Conservation (phyloP, 805 yeast genomes). For the Kuraishia cidri region DNA sequence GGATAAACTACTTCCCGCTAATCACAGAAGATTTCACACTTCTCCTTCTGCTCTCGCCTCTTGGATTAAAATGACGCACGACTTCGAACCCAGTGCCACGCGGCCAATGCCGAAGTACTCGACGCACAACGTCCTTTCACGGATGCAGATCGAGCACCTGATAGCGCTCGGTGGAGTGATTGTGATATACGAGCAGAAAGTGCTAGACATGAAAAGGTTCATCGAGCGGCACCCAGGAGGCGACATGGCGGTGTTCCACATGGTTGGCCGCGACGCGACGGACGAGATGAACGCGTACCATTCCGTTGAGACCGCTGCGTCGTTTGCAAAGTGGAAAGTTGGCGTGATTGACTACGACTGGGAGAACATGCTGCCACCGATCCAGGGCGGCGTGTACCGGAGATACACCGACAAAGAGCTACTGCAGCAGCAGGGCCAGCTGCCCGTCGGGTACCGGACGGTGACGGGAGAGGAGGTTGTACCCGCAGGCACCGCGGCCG, state of each 20-base stretch:
- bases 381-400: constrained; percentile 64
- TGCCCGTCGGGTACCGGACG: constrained; percentile 5
- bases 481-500: constrained; percentile 32
- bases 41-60: no score
- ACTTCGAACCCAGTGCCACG: no score
- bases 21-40: no score
- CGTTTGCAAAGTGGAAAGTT: constrained; percentile 49
- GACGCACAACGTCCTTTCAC: constrained; percentile 26
- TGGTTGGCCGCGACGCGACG: constrained; percentile 86
- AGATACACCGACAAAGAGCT: background rate
- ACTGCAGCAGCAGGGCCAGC: background rate
- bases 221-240: constrained; percentile 81
- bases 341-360: constrained; percentile 60
- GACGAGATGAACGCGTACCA: constrained; percentile 89
- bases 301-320: constrained; percentile 40
- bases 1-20: no score
- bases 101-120: no score
- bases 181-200: constrained; percentile 54
- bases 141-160: constrained; percentile 41
- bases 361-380: constrained; percentile 78
- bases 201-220: constrained; percentile 65
- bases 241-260: constrained; percentile 70
- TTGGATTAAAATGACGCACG: no score
- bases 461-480: constrained; percentile 9
- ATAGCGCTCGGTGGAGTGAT: constrained; percentile 64